Evolutionary conservation across 2,329 filamentous ascomycete species (phyloP).

Genomic region (Neoascochyta sp.): DNA sequence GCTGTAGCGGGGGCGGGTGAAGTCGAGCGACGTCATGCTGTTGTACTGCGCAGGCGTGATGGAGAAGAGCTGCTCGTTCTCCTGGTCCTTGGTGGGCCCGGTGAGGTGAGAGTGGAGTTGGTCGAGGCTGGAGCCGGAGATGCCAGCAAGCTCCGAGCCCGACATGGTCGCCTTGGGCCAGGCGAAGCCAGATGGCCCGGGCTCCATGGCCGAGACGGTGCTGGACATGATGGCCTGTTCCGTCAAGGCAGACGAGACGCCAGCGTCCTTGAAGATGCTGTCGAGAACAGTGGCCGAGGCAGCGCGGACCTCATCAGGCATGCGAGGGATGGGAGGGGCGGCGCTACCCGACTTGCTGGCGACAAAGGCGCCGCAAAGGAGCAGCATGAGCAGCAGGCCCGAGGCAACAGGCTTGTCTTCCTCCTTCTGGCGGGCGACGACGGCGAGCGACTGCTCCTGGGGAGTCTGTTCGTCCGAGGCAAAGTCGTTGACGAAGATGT

Average conservation of each 20-base stretch:
- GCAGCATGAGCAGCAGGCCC: slow-evolving; percentile 85
- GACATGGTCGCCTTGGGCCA: slow-evolving; percentile 39
- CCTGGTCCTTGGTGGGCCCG: slow-evolving; percentile 72
- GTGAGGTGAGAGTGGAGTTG: slow-evolving; percentile 47
- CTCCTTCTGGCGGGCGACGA: slow-evolving; percentile 44
- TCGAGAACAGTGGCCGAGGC: slow-evolving; percentile 74
- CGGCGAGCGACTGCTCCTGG: slow-evolving; percentile 39
- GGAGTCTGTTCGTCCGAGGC: slow-evolving; percentile 51
- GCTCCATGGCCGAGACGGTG: slow-evolving; percentile 39
- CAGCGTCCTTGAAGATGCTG: slow-evolving; percentile 77
- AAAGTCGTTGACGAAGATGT: slow-evolving; percentile 73
- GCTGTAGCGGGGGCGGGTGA: slow-evolving; percentile 52
- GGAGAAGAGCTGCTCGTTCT: slow-evolving; percentile 82
- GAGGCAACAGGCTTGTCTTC: slow-evolving; percentile 66
- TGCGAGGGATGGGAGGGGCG: slow-evolving; percentile 67
- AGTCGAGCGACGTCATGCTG: slow-evolving; percentile 72
- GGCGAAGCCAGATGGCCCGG: slow-evolving; percentile 35
- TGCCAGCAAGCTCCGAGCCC: slow-evolving; percentile 35
- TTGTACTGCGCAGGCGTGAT: slow-evolving; percentile 86
- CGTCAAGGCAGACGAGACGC: slow-evolving; percentile 48
- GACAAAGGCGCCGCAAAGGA: slow-evolving; percentile 94
- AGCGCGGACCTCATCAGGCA: slow-evolving; percentile 75
- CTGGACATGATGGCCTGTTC: slow-evolving; percentile 53
- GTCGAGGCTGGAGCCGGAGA: slow-evolving; percentile 37
- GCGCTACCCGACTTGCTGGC: slow-evolving; percentile 77